Evolutionary conservation across 2,329 filamentous ascomycete genomes (phyloP), one percentile per base, ranked within the genome.

Genomic region (Aureobasidium zeae): DNA sequence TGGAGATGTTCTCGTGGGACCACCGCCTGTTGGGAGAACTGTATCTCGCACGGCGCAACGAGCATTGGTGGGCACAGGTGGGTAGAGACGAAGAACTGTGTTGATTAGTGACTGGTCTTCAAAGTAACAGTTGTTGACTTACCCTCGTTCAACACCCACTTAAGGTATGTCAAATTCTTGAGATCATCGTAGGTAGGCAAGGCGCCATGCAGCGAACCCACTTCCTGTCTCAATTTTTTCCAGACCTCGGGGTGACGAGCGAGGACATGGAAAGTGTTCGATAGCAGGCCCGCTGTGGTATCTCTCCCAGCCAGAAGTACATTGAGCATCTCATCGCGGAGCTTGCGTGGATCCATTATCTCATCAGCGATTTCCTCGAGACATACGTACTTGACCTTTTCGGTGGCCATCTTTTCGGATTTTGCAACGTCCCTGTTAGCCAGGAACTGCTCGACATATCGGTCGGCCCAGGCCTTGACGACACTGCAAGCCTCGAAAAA

Each of bases 51-150:
- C 73, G 11, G 83, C 73, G 15, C 78, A 66, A 48, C 86, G 79
- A 30, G 85, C 72, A 61, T 89, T 87, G 66, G 83, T 86, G 1
- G 86, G 85, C 1, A 91, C 82, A 12, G 76, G 70, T 2, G 84
- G 82, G 62, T 87, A 88, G n/a, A 88, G 65, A 10, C 85, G 79
- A 48, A 88, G 72, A 5, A 26, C 34, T 36, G n/a, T n/a, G n/a
- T n/a, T n/a, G n/a, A n/a, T n/a, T n/a, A n/a, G n/a, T n/a, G n/a
- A n/a, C n/a, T n/a, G n/a, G n/a, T n/a, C n/a, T n/a, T n/a, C n/a
- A n/a, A n/a, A n/a, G n/a, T n/a, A n/a, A 17, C 8, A 31, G 6
- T 6, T 0, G 52, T 51, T 53, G 31, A 44, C 48, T 46, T 42
- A 53, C 53, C 49, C 38, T 57, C 85, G 62, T 83, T 80, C 55